Conservation (phyloP, 2,329 filamentous ascomycete genomes). For the Epichloe scottii region DNA sequence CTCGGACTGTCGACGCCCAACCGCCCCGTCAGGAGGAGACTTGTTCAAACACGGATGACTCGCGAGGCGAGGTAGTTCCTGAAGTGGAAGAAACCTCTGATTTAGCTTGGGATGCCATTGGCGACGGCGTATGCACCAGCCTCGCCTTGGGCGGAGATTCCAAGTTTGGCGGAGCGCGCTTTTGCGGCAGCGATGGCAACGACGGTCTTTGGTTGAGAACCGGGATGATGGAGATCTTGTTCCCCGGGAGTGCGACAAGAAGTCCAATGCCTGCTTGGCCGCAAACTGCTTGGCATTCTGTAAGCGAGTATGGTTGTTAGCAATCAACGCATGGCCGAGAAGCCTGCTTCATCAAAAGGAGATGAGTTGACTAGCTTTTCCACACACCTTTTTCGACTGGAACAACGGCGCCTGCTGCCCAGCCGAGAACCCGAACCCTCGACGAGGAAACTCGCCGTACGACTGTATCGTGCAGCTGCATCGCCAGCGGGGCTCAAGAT, state of each 20-base stretch:
- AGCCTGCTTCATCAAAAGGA: no score
- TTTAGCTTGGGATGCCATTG: neutral
- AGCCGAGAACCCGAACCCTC: conserved; percentile 22
- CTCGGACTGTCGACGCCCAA: conserved; percentile 21
- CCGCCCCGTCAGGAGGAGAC: conserved; percentile 20
- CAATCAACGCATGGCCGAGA: neutral
- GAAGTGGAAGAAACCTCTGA: neutral
- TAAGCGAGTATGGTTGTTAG: neutral
- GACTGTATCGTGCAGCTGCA: conserved; percentile 14
- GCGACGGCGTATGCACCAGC: neutral
- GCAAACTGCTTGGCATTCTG: conserved; percentile 40
- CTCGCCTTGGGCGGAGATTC: neutral
- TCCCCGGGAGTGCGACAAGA: conserved; percentile 17
- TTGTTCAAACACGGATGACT: conserved; percentile 11
- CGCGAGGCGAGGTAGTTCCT: neutral
- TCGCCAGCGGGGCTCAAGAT: conserved; percentile 13
- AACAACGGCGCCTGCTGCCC: conserved; percentile 24
- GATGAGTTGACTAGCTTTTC: no score
- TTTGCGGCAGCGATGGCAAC: neutral
- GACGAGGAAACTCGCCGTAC: conserved; percentile 13
- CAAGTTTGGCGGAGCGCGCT: neutral
- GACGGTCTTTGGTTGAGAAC: neutral
- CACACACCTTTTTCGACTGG: conserved; percentile 31
- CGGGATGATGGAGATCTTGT: neutral
- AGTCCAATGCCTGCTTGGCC: conserved; percentile 33